Conservation (phyloP, 768 basidiomycete genomes). For the Cyclocybe aegerita region DNA sequence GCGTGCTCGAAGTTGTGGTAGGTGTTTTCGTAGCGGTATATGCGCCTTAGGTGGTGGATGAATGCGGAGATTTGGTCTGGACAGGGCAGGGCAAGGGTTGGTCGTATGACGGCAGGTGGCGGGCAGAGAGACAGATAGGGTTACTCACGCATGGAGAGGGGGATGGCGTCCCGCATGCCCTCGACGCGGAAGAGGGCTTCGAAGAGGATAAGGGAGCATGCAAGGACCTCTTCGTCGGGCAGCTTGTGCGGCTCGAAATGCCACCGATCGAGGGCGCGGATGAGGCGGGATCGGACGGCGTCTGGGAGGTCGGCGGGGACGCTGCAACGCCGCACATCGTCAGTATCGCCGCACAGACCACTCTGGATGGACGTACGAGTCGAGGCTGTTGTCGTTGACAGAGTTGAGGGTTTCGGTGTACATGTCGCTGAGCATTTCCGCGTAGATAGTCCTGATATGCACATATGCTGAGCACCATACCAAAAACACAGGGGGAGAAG, state of each 20-base stretch:
- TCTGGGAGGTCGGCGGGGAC: conserved; percentile 43
- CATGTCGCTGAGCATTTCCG: conserved; percentile 85
- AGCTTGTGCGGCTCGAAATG: conserved; percentile 88
- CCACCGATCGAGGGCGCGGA: conserved; percentile 75
- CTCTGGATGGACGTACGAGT: conserved; percentile 35
- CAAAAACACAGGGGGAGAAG: conserved; percentile 9
- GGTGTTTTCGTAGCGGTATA: conserved; percentile 88
- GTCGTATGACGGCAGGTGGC: conserved; percentile 11
- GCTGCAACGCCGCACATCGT: conserved; percentile 3
- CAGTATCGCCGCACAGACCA: not conserved
- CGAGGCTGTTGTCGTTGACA: conserved; percentile 54
- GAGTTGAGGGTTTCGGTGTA: conserved; percentile 75
- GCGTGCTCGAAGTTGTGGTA: conserved; percentile 99
- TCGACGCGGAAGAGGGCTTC: conserved; percentile 81
- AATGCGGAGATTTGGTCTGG: conserved; percentile 75
- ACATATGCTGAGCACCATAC: not conserved
- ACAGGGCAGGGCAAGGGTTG: conserved; percentile 15
- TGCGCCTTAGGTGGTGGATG: conserved; percentile 83
- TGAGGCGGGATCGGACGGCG: conserved; percentile 59
- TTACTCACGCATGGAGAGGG: conserved; percentile 58
- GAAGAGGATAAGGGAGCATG: conserved; percentile 84
- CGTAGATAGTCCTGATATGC: conserved; percentile 54
- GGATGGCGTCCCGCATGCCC: conserved; percentile 61
- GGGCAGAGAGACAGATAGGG: not conserved
- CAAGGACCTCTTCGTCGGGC: conserved; percentile 77